phyloP scores from a whole-genome alignment of 805 yeast genomes.

The Candida silvatica region DNA sequence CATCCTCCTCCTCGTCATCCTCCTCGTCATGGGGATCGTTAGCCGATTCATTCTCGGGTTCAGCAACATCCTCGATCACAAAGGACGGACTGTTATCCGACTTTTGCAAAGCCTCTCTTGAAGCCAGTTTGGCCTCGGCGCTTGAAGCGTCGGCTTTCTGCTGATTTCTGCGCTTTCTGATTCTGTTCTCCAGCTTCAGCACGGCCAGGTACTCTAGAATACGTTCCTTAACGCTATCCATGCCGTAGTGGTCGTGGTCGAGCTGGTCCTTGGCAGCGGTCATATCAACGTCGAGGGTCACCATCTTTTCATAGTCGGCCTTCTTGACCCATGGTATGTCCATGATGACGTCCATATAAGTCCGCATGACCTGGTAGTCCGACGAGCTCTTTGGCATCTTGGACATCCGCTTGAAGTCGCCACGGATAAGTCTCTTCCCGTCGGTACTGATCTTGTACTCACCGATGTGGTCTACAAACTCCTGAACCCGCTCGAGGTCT shows the following conservation, averaged over 20 bases:
- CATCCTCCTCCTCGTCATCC: not conserved
- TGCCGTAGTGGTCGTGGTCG: conserved; percentile 74
- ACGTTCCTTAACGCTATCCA: conserved; percentile 64
- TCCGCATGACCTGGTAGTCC: conserved; percentile 56
- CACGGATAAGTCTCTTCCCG: conserved; percentile 30
- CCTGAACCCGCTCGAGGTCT: conserved; percentile 22
- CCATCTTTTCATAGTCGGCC: conserved; percentile 18
- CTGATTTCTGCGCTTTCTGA: conserved; percentile 5
- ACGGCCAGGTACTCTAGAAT: conserved; percentile 76
- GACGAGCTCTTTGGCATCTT: conserved; percentile 48
- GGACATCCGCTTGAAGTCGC: conserved; percentile 48
- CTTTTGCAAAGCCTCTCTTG: no score
- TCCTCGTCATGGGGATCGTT: not conserved
- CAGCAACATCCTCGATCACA: no score
- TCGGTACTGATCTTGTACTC: conserved; percentile 29
- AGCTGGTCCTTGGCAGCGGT: conserved; percentile 44
- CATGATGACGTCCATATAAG: conserved; percentile 54
- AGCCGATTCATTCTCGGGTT: no score
- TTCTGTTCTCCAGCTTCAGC: conserved; percentile 41
- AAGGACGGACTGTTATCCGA: no score
- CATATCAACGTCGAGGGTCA: conserved; percentile 35
- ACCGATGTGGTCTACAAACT: conserved; percentile 24
- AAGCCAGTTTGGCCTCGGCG: no score
- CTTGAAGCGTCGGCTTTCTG: no score
- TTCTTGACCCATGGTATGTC: conserved; percentile 50